These are phyloP conservation scores for Aureobasidium sp. DNA, from an alignment of 2,329 filamentous ascomycete species.

Conservation along the genomic window DNA sequence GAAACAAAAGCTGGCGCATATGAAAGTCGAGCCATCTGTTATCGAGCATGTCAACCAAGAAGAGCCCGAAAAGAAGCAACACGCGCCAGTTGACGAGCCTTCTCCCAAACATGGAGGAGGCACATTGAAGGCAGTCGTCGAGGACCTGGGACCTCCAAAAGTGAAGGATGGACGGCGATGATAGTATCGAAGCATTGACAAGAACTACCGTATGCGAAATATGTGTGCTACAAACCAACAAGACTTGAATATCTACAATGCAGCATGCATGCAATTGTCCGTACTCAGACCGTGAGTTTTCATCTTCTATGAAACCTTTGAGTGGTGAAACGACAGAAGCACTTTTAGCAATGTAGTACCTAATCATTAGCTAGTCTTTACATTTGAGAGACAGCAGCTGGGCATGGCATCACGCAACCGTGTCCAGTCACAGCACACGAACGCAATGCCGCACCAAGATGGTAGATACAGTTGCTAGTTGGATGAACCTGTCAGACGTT, in stretches of 20 bases:
- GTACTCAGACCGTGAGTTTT: no score
- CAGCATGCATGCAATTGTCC: not conserved
- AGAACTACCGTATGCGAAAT: not conserved
- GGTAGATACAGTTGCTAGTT: no score
- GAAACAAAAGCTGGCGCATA: conserved; percentile 8
- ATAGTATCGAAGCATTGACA: not conserved
- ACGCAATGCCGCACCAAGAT: no score
- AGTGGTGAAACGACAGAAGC: no score
- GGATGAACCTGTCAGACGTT: no score
- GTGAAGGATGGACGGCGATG: not conserved
- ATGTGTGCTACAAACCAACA: not conserved
- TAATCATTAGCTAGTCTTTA: no score
- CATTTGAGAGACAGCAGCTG: no score
- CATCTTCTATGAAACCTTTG: no score
- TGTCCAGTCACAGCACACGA: no score
- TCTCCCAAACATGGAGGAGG: not conserved
- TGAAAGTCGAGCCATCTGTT: not conserved
- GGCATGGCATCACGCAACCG: no score
- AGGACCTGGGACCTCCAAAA: conserved; percentile 2
- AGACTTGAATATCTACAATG: not conserved
- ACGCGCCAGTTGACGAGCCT: not conserved
- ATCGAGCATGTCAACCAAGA: not conserved
- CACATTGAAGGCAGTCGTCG: conserved; percentile 1
- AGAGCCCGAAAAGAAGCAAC: not conserved
- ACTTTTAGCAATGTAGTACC: no score